These are phyloP conservation scores for Pseudotulostoma volvatum DNA, from an alignment of 495 filamentous ascomycete genomes.

Conservation along the genomic window DNA sequence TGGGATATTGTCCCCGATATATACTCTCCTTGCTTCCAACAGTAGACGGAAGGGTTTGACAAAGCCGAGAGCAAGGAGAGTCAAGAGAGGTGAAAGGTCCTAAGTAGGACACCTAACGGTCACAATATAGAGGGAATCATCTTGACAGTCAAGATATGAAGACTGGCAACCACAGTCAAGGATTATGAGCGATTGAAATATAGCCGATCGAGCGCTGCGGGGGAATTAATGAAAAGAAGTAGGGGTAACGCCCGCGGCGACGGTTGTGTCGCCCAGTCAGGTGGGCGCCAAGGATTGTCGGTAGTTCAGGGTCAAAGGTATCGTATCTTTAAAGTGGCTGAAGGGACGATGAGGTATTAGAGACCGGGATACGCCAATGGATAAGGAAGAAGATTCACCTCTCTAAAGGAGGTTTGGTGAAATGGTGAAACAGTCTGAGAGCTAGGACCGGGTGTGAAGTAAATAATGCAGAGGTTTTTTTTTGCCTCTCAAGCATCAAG, in stretches of 20 bases:
- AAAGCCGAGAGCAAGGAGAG: constrained; percentile 5
- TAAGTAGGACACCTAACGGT: constrained; percentile 8
- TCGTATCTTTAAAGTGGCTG: background rate
- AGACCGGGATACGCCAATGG: too few relatives aligned
- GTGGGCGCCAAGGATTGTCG: background rate
- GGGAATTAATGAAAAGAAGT: constrained; percentile 5
- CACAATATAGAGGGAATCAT: constrained; percentile 32
- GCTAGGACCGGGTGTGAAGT: too few relatives aligned
- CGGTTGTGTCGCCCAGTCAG: too few relatives aligned
- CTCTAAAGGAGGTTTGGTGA: too few relatives aligned
- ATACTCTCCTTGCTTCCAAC: too few relatives aligned
- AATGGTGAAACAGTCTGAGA: too few relatives aligned
- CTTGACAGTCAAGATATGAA: constrained; percentile 8
- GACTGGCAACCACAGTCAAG: constrained; percentile 15
- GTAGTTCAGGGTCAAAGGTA: background rate
- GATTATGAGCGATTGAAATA: constrained; percentile 8
- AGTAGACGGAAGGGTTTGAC: constrained; percentile 6
- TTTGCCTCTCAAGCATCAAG: too few relatives aligned
- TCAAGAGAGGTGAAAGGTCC: constrained; percentile 1
- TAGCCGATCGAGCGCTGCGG: constrained; percentile 1
- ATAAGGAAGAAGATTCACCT: too few relatives aligned
- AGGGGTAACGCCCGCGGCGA: background rate
- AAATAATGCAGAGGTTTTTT: too few relatives aligned
- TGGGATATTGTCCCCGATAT: too few relatives aligned
- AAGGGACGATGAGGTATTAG: background rate